Evolutionary conservation across 139 green algal genomes (phyloP), one percentile per base, ranked within the genome.

Genomic region (Chlorella vulgaris): DNA sequence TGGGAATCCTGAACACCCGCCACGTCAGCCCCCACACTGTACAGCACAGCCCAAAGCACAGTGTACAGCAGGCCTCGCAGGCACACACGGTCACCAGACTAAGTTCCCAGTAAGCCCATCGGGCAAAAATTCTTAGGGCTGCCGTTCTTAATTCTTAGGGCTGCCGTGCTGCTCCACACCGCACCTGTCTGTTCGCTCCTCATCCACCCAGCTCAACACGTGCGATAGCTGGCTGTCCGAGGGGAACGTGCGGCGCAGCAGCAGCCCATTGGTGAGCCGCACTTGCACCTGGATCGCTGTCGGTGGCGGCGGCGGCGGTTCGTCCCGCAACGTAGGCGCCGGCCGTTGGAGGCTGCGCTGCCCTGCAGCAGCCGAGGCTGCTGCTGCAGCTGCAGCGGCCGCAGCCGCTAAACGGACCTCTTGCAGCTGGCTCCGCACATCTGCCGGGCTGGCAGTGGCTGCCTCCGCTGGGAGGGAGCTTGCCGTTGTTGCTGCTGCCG

Each of bases 121-220:
- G 10, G n/a, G n/a, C n/a, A n/a, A n/a, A n/a, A n/a, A n/a, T n/a
- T n/a, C n/a, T n/a, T n/a, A n/a, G n/a, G n/a, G n/a, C n/a, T n/a
- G n/a, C n/a, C n/a, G n/a, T n/a, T n/a, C n/a, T n/a, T n/a, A n/a
- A n/a, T n/a, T n/a, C n/a, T n/a, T n/a, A n/a, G n/a, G n/a, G n/a
- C n/a, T n/a, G n/a, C n/a, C n/a, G n/a, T n/a, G n/a, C n/a, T n/a
- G n/a, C n/a, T n/a, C 61, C 29, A n/a, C 29, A 10, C 18, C 28
- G 15, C 76, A 55, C 39, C 61, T 62, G 42, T 81, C 76, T 5
- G 61, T 81, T 26, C 76, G 60, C 19, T 81, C 39, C 0, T 40
- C 61, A 38, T 81, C 76, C 29, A 81, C 19, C 36, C 62, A 81
- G 42, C 74, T 61, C 61, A 65, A 29, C 61, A 81, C 76, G 15